Evolutionary conservation across 768 basidiomycete species (phyloP).

Genomic region (Leccinum boreale): DNA sequence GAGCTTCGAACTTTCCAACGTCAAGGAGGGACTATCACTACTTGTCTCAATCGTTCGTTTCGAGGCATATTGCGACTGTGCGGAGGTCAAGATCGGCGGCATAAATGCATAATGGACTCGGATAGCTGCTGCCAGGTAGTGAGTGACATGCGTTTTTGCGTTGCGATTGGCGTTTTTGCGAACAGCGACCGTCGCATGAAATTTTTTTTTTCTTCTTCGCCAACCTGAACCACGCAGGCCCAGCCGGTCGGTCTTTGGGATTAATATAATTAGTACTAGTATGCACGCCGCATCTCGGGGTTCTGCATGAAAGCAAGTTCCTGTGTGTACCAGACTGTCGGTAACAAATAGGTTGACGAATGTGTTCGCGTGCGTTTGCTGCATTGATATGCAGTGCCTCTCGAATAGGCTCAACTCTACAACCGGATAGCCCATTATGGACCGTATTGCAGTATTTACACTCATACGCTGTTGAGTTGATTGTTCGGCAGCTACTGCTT

Average conservation of each 20-base stretch:
- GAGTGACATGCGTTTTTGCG: background rate
- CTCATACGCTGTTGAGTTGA: background rate
- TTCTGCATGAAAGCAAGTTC: background rate
- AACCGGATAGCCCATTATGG: background rate
- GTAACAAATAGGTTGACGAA: background rate
- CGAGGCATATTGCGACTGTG: constrained; percentile 17
- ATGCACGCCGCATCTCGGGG: background rate
- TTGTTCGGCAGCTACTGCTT: background rate
- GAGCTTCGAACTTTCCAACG: background rate
- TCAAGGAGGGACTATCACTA: background rate
- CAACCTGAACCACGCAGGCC: background rate
- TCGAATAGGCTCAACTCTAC: background rate
- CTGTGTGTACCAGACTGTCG: background rate
- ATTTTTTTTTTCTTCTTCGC: background rate
- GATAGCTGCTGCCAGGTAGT: background rate
- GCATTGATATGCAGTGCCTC: background rate
- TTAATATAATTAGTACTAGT: background rate
- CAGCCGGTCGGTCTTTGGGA: background rate
- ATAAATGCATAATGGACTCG: background rate
- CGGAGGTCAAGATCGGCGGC: background rate
- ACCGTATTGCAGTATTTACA: no score
- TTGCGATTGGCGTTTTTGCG: constrained; percentile 12
- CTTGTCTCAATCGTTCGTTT: constrained; percentile 8
- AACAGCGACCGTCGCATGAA: background rate
- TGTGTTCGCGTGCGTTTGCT: background rate